Base-by-base conservation (phyloP, 2,329 filamentous ascomycete genomes). In the Fusarium nodosum region DNA sequence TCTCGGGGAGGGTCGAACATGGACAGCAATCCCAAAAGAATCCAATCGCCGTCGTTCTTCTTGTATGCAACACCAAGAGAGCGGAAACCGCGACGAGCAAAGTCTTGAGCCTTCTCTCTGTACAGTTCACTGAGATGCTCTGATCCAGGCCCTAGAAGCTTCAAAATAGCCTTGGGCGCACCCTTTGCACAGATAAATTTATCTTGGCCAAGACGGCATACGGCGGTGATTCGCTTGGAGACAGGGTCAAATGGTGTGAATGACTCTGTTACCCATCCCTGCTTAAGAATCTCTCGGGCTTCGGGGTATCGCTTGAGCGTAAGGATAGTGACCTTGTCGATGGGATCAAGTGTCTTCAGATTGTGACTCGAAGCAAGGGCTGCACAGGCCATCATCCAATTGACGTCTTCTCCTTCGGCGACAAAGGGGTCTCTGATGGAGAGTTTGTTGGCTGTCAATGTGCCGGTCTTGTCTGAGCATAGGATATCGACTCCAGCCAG, bases 341-440 rank as follows among this genome's bases (percentile, higher is more conserved):
- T 69, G 0, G 66, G 66, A 4, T 69, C 66, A 0, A 69, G 4
- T 0, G 66, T 69, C 7, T 34, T 56, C 0, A 69, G 16, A 0
- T 69, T 69, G 0, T 69, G 66, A 0, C 60, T 66, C 0, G 66
- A 69, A 9, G 66, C 66, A 0, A 69, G 47, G 7, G 66, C 66
- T 22, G 66, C 66, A 1, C 68, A 66, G 0, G 66, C 66, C 66
- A 69, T 69, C 66, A 69, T 69, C 66, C 66, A 69, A 7, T 69
- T 66, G 16, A 69, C 66, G 0, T 69, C 66, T 1, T 66, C 33
- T 1, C 66, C 66, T 30, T 69, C 66, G 8, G 60, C 20, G n/a
- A 46, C 66, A 24, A 69, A 62, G 4, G 62, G 66, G 3, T 69
- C 66, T 1, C 66, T 18, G 5, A 69, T 66, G 2, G 60, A 66